Percentiles rank a stretch among this genome's conserved stretches.
These are phyloP conservation scores for Symbiodinium natans DNA, from an alignment of 73 alveolate species.

Conservation along the genomic window DNA sequence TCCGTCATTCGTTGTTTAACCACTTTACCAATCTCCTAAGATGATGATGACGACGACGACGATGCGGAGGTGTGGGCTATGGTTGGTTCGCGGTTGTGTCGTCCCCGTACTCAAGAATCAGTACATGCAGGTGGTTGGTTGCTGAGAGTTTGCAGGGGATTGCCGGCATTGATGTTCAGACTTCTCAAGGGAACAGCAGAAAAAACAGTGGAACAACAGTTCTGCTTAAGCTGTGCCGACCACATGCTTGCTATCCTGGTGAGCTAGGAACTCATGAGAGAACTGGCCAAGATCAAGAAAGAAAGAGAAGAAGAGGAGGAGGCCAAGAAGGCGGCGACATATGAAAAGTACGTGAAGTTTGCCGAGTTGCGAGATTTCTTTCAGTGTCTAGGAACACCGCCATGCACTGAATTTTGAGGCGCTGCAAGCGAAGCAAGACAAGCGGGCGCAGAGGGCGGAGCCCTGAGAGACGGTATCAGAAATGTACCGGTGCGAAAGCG, in stretches of 20 bases:
- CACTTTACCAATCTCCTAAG: background rate
- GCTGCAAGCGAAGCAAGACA: slow-evolving; percentile 78
- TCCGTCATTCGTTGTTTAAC: no score
- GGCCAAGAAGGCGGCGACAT: slow-evolving; percentile 57
- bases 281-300: slow-evolving; percentile 62
- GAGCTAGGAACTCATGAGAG: slow-evolving; percentile 69
- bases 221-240: no score
- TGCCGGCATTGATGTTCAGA: no score
- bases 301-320: slow-evolving; percentile 85
- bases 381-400: background rate
- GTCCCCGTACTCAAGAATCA: no score
- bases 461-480: background rate
- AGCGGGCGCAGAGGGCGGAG: slow-evolving; percentile 66
- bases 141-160: no score
- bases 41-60: slow-evolving; percentile 69
- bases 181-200: no score
- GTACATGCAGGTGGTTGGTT: no score
- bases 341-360: background rate
- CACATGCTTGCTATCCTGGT: no score
- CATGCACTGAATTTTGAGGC: background rate
- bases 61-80: slow-evolving; percentile 39
- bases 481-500: no score
- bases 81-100: no score
- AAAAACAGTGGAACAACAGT: no score
- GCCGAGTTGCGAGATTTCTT: background rate